phyloP scores from a whole-genome alignment of 495 filamentous ascomycete species.

The Bryoglossum gracile region DNA sequence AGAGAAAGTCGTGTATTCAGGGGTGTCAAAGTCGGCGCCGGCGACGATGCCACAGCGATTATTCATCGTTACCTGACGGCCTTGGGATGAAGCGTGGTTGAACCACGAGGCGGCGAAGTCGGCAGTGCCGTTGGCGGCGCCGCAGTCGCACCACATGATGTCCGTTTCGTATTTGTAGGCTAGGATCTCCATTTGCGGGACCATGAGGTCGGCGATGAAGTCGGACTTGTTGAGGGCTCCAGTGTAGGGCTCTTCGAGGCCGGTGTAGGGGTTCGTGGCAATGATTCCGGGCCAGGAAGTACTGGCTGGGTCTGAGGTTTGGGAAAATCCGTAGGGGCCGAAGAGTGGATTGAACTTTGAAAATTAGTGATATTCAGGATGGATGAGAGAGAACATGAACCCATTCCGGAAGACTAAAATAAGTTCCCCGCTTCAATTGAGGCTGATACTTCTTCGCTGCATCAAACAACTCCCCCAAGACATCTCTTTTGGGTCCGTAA shows the following conservation, averaged over 20 bases:
- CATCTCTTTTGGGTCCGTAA: conserved; percentile 36
- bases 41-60: conserved; percentile 44
- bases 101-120: conserved; percentile 43
- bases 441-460: conserved; percentile 44
- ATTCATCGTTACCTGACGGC: conserved; percentile 44
- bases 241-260: conserved; percentile 40
- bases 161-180: conserved; percentile 42
- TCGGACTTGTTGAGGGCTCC: conserved; percentile 30
- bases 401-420: conserved; percentile 51
- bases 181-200: conserved; percentile 45
- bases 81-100: conserved; percentile 30
- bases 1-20: conserved; percentile 43
- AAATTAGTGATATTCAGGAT: background rate
- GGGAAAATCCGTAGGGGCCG: conserved; percentile 30
- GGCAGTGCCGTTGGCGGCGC: conserved; percentile 41
- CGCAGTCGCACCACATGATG: conserved; percentile 51
- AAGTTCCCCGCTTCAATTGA: conserved; percentile 39
- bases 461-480: conserved; percentile 40
- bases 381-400: background rate
- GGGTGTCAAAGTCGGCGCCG: conserved; percentile 41
- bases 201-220: conserved; percentile 42
- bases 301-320: conserved; percentile 6
- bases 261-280: conserved; percentile 27
- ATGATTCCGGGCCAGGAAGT: conserved; percentile 28
- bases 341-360: conserved; percentile 41